A percentile compares a stretch with the other conserved stretches of the same genome.
Conservation (phyloP, 1,139 yeast genomes). For the Candida neerlandica region DNA sequence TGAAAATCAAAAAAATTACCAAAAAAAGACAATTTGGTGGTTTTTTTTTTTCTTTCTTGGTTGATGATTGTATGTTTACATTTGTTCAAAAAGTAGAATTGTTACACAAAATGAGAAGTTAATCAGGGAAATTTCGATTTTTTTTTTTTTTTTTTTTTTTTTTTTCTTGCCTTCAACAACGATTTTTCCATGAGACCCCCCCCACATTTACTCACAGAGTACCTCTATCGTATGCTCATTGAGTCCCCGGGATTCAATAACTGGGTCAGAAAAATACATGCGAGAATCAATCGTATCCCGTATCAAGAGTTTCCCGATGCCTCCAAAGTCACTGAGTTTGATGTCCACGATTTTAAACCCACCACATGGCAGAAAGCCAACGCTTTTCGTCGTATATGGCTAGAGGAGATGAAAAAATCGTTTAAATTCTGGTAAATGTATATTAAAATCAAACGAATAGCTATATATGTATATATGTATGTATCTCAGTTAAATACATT, state of each 20-base stretch:
- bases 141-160: conserved; percentile 6
- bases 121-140: conserved; percentile 1
- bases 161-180: neutral
- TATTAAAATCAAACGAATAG: conserved; percentile 1
- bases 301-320: conserved; percentile 20
- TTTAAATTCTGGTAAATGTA: conserved; percentile 40
- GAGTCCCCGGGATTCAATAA: conserved; percentile 66
- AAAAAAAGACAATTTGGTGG: conserved; percentile 1
- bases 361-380: conserved; percentile 55
- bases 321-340: conserved; percentile 17
- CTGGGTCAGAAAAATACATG: conserved; percentile 67
- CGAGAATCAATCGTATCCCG: conserved; percentile 64
- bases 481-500: conserved; percentile 12
- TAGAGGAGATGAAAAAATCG: conserved; percentile 60
- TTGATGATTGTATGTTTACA: conserved; percentile 1
- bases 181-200: conserved; percentile 20
- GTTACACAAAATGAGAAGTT: conserved; percentile 2
- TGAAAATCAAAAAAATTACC: neutral
- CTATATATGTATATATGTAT: conserved; percentile 4
- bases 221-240: conserved; percentile 50
- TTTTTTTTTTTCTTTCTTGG: conserved; percentile 1
- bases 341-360: conserved; percentile 43
- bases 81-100: neutral
- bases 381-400: conserved; percentile 65
- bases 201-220: conserved; percentile 51